These are phyloP conservation scores for Colletotrichum sp. DNA, from an alignment of 2,329 filamentous ascomycete species.

Conservation along the genomic window DNA sequence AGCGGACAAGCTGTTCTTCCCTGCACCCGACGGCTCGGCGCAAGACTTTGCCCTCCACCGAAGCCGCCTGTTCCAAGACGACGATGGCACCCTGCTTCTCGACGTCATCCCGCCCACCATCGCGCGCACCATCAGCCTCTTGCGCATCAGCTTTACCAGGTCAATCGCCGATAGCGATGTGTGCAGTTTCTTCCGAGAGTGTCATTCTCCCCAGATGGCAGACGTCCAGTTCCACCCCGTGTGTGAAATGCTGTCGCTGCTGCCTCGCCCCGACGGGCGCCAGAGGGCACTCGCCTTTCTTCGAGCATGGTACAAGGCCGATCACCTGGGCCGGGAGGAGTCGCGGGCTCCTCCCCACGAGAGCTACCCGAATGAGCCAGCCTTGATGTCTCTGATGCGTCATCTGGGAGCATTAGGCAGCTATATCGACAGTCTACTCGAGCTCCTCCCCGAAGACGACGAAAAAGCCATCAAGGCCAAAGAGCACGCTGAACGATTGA, in stretches of 20 bases:
- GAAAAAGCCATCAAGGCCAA: not conserved
- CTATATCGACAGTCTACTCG: not conserved
- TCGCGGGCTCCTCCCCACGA: not conserved
- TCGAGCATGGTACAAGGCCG: not conserved
- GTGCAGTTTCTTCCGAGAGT: not conserved
- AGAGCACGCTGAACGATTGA: not conserved
- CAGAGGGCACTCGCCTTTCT: not conserved
- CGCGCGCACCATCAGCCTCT: not conserved
- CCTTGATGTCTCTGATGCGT: not conserved
- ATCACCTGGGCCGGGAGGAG: not conserved
- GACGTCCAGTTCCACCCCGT: not conserved
- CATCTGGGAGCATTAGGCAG: not conserved
- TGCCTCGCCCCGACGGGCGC: not conserved
- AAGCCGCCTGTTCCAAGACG: not conserved
- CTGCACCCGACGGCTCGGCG: not conserved
- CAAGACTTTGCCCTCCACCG: not conserved
- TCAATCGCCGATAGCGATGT: not conserved
- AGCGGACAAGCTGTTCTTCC: not conserved
- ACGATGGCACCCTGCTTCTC: not conserved
- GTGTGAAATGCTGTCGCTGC: not conserved
- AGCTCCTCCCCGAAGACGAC: not conserved
- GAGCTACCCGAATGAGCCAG: not conserved
- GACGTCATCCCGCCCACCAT: not conserved
- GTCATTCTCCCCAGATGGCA: not conserved
- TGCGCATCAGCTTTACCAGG: not conserved